Base-by-base conservation (phyloP, 768 basidiomycete genomes). In the Phylloporus sp. region DNA sequence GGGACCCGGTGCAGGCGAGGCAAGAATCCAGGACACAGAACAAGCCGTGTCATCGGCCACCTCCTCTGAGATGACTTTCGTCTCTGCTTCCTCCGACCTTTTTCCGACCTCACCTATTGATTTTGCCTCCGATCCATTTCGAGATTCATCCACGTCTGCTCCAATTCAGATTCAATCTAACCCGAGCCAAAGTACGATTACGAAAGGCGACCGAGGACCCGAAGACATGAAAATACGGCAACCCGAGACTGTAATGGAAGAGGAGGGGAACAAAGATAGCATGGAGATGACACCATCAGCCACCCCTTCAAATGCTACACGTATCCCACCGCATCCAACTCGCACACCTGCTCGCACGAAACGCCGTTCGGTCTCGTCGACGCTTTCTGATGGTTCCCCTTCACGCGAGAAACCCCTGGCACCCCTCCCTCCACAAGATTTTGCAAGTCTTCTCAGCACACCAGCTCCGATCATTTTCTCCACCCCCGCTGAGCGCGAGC, bases 311-410 rank as follows among this genome's bases (percentile, higher is more conserved):
- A 56, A 52, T 31, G 38, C 54, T 15, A 23, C 52, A 15, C 59
- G 52, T 42, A 58, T 73, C 13, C 78, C 89, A 22, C 82, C 84
- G 23, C 71, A 79, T 53, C 82, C 90, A 5, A 71, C 82, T 20
- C 87, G 94, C 10, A 99, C 95, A 0, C 95, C 95, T 5, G 91
- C 85, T 4, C 81, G 94, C 10, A 98, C 95, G 3, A 99, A 99
- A 64, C 84, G 95, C 5, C 86, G 95, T 20, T 96, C 93, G 3
- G 86, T 97, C 6, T 95, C 93, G 1, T 95, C 92, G 3, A 84
- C 82, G 7, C 71, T 91, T 49, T 87, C 86, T 26, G 81, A 85
- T 41, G 71, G 70, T 9, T 78, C 80, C 0, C 75, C 78, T 1
- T 68, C 69, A 0, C 62, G 65, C 4, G 80, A 83, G 15, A 81